phyloP scores from a whole-genome alignment of 225 moss, liverwort and hornwort genomes.

The Polytrichum commune region DNA sequence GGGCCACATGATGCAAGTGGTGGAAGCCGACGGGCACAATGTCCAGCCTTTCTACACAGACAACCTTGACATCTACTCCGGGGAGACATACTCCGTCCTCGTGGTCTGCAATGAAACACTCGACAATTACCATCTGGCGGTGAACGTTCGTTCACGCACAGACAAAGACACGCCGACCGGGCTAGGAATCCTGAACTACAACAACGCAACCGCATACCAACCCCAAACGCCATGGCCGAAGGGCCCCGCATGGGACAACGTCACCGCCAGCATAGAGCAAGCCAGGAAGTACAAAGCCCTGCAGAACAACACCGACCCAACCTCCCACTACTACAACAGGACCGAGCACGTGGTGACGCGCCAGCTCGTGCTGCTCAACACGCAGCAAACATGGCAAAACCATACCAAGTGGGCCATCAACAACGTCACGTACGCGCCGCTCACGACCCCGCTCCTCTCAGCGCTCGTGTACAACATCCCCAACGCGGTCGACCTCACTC shows the following conservation, averaged over 20 bases:
- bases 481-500: not conserved
- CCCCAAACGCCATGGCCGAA: conserved; percentile 29
- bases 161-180: conserved; percentile 20
- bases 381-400: conserved; percentile 27
- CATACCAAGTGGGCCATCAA: conserved; percentile 29
- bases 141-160: conserved; percentile 62
- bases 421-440: conserved; percentile 46
- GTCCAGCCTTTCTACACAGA: conserved; percentile 38
- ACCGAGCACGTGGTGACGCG: conserved; percentile 3
- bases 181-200: conserved; percentile 36
- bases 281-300: conserved; percentile 32
- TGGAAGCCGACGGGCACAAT: conserved; percentile 52
- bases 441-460: conserved; percentile 41
- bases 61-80: conserved; percentile 52
- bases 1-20: conserved; percentile 44
- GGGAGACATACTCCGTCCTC: conserved; percentile 46
- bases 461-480: conserved; percentile 25
- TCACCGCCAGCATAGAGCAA: conserved; percentile 28
- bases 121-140: conserved; percentile 51
- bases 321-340: conserved; percentile 14
- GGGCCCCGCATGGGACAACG: conserved; percentile 44
- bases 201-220: not conserved
- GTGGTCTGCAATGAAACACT: conserved; percentile 8
- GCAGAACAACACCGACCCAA: conserved; percentile 17
- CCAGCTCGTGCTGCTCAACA: conserved; percentile 36